phyloP scores from a whole-genome alignment of 202 grass and related monocot species.

The Brachypodium distachyon region DNA sequence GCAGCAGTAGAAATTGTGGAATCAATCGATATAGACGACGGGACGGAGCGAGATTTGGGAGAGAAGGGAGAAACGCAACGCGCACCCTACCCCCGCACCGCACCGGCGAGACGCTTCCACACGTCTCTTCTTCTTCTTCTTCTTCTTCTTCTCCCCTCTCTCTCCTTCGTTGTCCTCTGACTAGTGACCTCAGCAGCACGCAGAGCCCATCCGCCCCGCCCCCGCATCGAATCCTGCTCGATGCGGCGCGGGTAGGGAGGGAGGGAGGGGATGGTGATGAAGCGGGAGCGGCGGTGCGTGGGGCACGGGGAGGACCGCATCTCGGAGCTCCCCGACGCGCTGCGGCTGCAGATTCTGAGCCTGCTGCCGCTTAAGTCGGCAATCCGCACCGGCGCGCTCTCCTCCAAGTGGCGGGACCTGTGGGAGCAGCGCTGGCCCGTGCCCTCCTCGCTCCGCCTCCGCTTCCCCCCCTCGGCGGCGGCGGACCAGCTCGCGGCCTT shows the following conservation, averaged over 20 bases:
- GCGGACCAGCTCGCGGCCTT: neutral
- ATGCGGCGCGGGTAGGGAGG: neutral
- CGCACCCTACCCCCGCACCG: constrained; percentile 10
- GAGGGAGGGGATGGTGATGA: neutral
- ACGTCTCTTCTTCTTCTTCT: constrained; percentile 29
- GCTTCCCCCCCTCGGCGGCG: neutral
- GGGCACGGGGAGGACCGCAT: constrained; percentile 38
- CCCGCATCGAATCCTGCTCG: constrained; percentile 7
- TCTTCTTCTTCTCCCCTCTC: neutral
- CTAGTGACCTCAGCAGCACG: neutral
- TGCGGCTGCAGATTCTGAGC: constrained; percentile 74
- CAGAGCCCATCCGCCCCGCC: neutral
- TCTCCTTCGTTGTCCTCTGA: neutral
- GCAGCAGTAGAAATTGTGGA: neutral
- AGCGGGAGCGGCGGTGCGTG: neutral
- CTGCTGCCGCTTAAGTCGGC: constrained; percentile 80
- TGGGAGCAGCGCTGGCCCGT: constrained; percentile 67
- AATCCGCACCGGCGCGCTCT: constrained; percentile 56
- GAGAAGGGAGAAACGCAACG: neutral
- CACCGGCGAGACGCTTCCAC: constrained; percentile 34
- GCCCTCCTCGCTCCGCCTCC: constrained; percentile 37
- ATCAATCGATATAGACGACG: no score
- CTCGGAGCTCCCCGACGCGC: constrained; percentile 64
- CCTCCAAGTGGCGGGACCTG: constrained; percentile 55
- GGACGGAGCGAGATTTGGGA: neutral